phyloP scores from a whole-genome alignment of 129 eudicot species.

The Flaveria brownii region DNA sequence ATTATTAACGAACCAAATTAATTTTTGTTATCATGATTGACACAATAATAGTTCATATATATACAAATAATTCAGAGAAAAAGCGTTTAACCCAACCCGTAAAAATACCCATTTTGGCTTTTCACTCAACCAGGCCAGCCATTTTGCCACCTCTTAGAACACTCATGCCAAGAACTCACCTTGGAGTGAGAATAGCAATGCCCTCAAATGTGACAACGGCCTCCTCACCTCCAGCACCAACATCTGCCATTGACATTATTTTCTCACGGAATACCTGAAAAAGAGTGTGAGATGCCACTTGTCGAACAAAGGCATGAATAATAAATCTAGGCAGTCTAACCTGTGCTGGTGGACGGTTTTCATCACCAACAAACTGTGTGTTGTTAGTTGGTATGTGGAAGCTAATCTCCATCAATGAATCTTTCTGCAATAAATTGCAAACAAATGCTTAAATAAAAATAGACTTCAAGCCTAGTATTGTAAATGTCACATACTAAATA shows the following conservation, averaged over 20 bases:
- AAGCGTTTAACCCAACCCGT: background rate
- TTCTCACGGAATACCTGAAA: constrained; percentile 74
- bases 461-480: constrained; percentile 12
- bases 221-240: constrained; percentile 89
- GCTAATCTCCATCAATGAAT: constrained; percentile 96
- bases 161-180: constrained; percentile 46
- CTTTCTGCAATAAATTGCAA: constrained; percentile 59
- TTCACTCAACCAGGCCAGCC: background rate
- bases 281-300: constrained; percentile 12
- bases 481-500: constrained; percentile 12
- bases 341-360: constrained; percentile 85
- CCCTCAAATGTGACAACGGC: constrained; percentile 95
- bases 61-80: background rate
- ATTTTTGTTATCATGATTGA: background rate
- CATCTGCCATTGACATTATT: constrained; percentile 90
- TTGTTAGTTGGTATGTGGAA: constrained; percentile 85
- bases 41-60: background rate
- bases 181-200: constrained; percentile 92
- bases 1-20: background rate
- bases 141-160: constrained; percentile 15
- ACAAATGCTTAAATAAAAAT: background rate
- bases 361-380: constrained; percentile 96
- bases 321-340: constrained; percentile 32
- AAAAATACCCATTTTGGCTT: background rate
- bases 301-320: constrained; percentile 13